Percentiles rank a stretch among this genome's conserved stretches.
Evolutionary conservation across 768 basidiomycete genomes (phyloP).

Genomic region (Mycena chlorophos): DNA sequence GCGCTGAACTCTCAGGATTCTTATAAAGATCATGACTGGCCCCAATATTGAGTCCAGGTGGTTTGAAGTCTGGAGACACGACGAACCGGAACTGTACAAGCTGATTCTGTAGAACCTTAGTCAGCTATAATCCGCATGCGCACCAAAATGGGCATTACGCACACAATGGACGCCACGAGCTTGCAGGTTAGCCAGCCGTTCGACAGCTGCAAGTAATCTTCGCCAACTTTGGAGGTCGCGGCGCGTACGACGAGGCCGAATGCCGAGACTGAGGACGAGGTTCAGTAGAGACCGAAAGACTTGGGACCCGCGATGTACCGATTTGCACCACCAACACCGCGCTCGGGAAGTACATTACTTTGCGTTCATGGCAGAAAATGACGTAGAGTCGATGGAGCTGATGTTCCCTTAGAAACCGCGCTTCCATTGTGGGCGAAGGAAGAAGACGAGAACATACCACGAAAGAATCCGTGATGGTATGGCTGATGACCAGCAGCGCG

Average conservation of each 20-base stretch:
- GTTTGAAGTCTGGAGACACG: background rate
- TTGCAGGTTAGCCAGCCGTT: conserved; percentile 17
- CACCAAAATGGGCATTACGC: background rate
- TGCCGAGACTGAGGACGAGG: conserved; percentile 10
- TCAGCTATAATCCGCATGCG: background rate
- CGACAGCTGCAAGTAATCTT: conserved; percentile 12
- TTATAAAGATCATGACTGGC: conserved; percentile 8
- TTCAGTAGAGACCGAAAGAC: background rate
- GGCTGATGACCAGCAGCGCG: conserved; percentile 11
- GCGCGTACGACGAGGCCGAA: conserved; percentile 9
- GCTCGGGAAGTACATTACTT: conserved; percentile 14
- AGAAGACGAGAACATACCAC: conserved; percentile 5
- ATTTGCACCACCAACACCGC: conserved; percentile 8
- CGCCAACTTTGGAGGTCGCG: conserved; percentile 2
- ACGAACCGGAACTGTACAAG: conserved; percentile 12
- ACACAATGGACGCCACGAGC: conserved; percentile 14
- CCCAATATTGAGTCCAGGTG: background rate
- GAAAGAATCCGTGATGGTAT: conserved; percentile 13
- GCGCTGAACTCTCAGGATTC: conserved; percentile 8
- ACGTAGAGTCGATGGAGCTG: conserved; percentile 16
- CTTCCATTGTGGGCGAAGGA: background rate
- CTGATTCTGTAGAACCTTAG: conserved; percentile 11
- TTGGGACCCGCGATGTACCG: conserved; percentile 2
- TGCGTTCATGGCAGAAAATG: conserved; percentile 12
- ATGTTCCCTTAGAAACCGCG: background rate